phyloP scores from a whole-genome alignment of 1,284 basidiomycete genomes.

The Austropuccinia psidii region DNA sequence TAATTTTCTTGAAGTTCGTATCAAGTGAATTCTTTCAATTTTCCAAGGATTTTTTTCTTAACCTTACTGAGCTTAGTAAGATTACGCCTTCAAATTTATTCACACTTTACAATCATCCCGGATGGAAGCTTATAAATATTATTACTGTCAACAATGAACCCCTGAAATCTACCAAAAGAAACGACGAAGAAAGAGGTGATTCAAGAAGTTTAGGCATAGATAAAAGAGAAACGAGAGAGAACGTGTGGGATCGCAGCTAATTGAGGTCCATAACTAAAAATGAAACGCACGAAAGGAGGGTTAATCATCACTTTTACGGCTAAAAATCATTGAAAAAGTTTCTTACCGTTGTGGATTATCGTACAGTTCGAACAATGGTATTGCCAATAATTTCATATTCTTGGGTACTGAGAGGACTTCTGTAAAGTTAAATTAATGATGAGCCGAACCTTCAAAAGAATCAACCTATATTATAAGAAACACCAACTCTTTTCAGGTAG shows the following conservation, averaged over 20 bases:
- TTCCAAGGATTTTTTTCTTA: too few species aligned
- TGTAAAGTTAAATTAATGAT: slow-evolving; percentile 47
- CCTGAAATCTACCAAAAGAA: too few species aligned
- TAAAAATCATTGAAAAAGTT: not conserved
- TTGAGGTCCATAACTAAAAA: slow-evolving; percentile 69
- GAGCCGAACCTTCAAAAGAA: slow-evolving; percentile 60
- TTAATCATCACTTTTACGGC: slow-evolving; percentile 39
- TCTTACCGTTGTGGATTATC: slow-evolving; percentile 68
- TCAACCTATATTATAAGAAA: not conserved
- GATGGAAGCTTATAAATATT: too few species aligned
- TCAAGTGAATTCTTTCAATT: too few species aligned
- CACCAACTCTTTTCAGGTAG: slow-evolving; percentile 83
- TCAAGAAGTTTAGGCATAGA: slow-evolving; percentile 46
- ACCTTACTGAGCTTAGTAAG: too few species aligned
- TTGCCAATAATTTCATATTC: slow-evolving; percentile 90
- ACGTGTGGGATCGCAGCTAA: slow-evolving; percentile 88
- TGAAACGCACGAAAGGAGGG: not conserved
- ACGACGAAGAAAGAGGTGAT: too few species aligned
- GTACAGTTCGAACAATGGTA: slow-evolving; percentile 92
- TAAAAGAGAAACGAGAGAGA: slow-evolving; percentile 64
- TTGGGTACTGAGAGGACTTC: slow-evolving; percentile 91
- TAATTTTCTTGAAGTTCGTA: too few species aligned
- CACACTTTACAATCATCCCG: too few species aligned
- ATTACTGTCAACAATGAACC: too few species aligned
- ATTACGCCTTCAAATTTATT: too few species aligned